A percentile compares a stretch with the other conserved stretches of the same genome.
Evolutionary conservation across 257 asterid species (phyloP).

Genomic region (Solanum sejunctum): DNA sequence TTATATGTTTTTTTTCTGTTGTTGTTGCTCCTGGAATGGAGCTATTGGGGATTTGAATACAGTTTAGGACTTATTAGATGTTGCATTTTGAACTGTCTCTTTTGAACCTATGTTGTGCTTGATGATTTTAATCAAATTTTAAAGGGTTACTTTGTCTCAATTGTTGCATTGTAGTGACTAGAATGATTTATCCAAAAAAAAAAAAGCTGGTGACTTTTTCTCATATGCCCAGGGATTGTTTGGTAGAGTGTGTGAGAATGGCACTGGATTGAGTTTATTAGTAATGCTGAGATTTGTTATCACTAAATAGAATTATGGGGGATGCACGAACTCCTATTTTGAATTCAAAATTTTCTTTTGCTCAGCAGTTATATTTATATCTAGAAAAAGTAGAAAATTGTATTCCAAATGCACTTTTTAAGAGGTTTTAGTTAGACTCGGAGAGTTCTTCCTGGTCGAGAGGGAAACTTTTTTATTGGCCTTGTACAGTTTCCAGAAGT

Average conservation of each 20-base stretch:
- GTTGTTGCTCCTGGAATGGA: not conserved
- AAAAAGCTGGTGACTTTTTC: not conserved
- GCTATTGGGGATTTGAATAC: not conserved
- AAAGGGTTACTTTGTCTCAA: not conserved
- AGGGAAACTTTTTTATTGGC: too few relatives aligned
- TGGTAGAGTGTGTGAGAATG: not conserved
- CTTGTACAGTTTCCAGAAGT: too few relatives aligned
- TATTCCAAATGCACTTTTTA: not conserved
- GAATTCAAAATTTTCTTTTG: not conserved
- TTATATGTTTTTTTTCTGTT: not conserved
- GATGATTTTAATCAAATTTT: not conserved
- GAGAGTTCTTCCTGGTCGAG: not conserved
- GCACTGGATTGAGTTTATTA: not conserved
- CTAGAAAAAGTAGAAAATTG: not conserved
- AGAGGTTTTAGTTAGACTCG: not conserved
- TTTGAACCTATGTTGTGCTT: not conserved
- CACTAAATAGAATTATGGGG: not conserved
- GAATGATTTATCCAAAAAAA: not conserved
- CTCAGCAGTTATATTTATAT: not conserved
- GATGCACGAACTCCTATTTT: not conserved
- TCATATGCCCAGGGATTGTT: not conserved
- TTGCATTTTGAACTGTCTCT: not conserved
- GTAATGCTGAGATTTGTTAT: not conserved
- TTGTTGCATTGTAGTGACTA: not conserved
- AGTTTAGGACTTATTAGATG: not conserved